Base-by-base conservation (phyloP, 2,329 filamentous ascomycete species). In the Diplodia intermedia region DNA sequence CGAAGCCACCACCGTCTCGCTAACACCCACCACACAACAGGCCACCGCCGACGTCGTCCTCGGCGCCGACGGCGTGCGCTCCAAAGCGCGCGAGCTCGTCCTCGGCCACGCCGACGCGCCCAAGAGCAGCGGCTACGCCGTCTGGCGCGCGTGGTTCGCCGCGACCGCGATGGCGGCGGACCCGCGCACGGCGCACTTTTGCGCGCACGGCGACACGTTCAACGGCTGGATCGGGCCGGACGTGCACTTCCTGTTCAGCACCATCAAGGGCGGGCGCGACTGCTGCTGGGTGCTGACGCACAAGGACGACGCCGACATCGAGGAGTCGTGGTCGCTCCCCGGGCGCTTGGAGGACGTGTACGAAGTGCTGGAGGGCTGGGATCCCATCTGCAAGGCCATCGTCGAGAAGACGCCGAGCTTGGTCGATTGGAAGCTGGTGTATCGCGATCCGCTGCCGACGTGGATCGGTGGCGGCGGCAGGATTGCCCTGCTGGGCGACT, bases 1-100 rank as follows among this genome's bases (percentile, higher is more conserved):
- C 23, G 23, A 23, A 23, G 23, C 23, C 23, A 23, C n/a, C n/a
- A 31, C 8, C 31, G 31, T 31, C 8, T 31, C 31, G 31, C 31
- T 31, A 8, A 31, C 31, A 31, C 31, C 31, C 31, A 31, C 12
- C 38, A 18, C 38, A 4, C 14, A 7, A 4, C 71, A 7, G 60
- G 60, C 50, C 29, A 63, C 60, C 4, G 84, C 82, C 0, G 84
- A 86, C 71, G 71, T 86, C 0, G 79, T 86, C 3, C 75, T 87
- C 6, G 85, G 83, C 4, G 84, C 83, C 31, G 85, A 86, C 73
- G 81, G 84, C 7, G 85, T 86, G 65, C 82, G 85, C 69, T 84
- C 82, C 43, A 82, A 82, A 38, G 82, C 85, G 0, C 76, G 84
- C 36, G 81, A 82, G 66, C 77, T 86, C 1, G 84, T 86, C 3